These are phyloP conservation scores for Aspergillus versicolor DNA, from an alignment of 2,329 filamentous ascomycete species.

Conservation along the genomic window DNA sequence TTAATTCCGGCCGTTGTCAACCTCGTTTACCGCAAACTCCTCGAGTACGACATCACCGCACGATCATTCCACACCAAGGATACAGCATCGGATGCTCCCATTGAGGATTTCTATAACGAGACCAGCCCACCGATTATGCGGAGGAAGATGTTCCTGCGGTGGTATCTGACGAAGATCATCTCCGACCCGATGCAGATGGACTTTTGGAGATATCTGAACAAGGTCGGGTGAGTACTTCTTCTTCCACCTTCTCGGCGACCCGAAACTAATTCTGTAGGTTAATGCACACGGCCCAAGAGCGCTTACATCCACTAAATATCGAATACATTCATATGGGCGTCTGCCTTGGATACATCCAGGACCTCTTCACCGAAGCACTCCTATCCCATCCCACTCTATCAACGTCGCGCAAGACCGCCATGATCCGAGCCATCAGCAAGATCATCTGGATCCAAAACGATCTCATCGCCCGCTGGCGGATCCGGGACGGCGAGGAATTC, in stretches of 20 bases:
- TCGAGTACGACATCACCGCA: conserved; percentile 79
- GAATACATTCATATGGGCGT: conserved; percentile 78
- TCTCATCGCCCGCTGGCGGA: conserved; percentile 79
- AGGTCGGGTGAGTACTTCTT: conserved; percentile 63
- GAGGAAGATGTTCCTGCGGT: conserved; percentile 74
- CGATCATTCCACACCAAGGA: conserved; percentile 66
- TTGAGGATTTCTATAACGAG: conserved; percentile 64
- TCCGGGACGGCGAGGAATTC: conserved; percentile 65
- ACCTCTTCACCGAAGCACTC: conserved; percentile 74
- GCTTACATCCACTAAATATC: conserved; percentile 70
- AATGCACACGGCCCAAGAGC: conserved; percentile 78
- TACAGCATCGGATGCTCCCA: conserved; percentile 64
- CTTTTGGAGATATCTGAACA: conserved; percentile 82
- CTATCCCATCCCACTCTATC: conserved; percentile 68
- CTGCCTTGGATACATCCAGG: conserved; percentile 72
- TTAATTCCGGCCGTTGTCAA: conserved; percentile 81
- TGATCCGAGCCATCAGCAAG: conserved; percentile 75
- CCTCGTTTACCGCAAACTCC: conserved; percentile 78
- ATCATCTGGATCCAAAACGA: conserved; percentile 89
- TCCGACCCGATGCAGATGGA: conserved; percentile 72
- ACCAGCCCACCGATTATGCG: conserved; percentile 72
- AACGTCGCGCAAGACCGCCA: conserved; percentile 66
- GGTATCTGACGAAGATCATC: conserved; percentile 72
- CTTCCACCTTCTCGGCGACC: background rate
- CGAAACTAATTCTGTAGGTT: conserved; percentile 47